Percentiles rank a stretch among this genome's conserved stretches.
Conservation (phyloP, 2,329 filamentous ascomycete genomes). For the Cephalotrichum gorgonifer region DNA sequence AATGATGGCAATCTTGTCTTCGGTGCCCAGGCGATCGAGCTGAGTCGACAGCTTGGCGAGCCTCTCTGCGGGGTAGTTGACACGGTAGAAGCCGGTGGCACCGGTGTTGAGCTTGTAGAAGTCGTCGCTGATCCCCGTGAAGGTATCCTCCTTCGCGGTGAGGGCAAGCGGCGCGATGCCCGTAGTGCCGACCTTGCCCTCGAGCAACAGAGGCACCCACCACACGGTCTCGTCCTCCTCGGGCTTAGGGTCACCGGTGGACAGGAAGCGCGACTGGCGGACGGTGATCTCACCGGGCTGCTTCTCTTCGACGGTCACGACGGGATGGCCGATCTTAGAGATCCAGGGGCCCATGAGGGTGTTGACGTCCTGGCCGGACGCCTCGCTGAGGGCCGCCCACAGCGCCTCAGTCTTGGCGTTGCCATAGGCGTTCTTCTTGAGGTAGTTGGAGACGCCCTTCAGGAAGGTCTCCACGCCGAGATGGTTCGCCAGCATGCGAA, state of each 20-base stretch:
- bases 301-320: slow-evolving; percentile 78
- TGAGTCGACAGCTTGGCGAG: slow-evolving; percentile 71
- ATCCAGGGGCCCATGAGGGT: slow-evolving; percentile 93
- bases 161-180: slow-evolving; percentile 58
- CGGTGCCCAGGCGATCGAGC: slow-evolving; percentile 63
- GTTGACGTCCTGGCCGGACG: slow-evolving; percentile 78
- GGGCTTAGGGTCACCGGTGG: slow-evolving; percentile 79
- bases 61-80: slow-evolving; percentile 81
- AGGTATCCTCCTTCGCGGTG: slow-evolving; percentile 64
- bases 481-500: slow-evolving; percentile 90
- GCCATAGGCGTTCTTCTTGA: slow-evolving; percentile 78
- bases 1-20: slow-evolving; percentile 89
- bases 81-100: slow-evolving; percentile 80
- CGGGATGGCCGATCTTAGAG: slow-evolving; percentile 86
- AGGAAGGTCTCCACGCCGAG: slow-evolving; percentile 83
- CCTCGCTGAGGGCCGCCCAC: slow-evolving; percentile 79
- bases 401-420: slow-evolving; percentile 87
- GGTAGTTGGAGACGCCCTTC: slow-evolving; percentile 79
- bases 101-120: slow-evolving; percentile 95
- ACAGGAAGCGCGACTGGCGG: slow-evolving; percentile 81
- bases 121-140: slow-evolving; percentile 61
- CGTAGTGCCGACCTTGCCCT: slow-evolving; percentile 58
- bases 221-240: slow-evolving; percentile 87
- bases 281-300: slow-evolving; percentile 72
- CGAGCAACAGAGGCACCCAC: slow-evolving; percentile 89